phyloP scores from a whole-genome alignment of 257 asterid species.

The Cruciata laevipes region DNA sequence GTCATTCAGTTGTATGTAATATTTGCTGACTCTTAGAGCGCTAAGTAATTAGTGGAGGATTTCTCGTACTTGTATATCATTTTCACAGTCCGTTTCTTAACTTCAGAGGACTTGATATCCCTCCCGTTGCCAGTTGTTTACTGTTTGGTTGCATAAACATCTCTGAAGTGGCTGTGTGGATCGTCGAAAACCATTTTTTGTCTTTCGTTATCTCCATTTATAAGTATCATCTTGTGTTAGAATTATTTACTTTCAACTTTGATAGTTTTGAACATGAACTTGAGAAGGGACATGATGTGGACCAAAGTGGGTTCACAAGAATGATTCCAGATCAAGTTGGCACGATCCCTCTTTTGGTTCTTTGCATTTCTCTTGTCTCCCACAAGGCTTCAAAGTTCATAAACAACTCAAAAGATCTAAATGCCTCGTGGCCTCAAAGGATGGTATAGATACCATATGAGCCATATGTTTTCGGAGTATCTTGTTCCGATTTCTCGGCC shows the following conservation, averaged over 20 bases:
- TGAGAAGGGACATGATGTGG: slow-evolving; percentile 12
- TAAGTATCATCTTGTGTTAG: neutral
- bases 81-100: slow-evolving; percentile 16
- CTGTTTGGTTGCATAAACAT: neutral
- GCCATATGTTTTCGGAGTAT: neutral
- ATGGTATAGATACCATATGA: slow-evolving; percentile 13
- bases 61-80: slow-evolving; percentile 48
- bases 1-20: slow-evolving; percentile 39
- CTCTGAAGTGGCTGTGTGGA: slow-evolving; percentile 4
- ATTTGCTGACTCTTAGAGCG: slow-evolving; percentile 25
- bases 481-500: neutral
- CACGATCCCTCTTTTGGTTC: neutral
- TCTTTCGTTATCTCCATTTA: neutral
- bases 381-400: neutral
- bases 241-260: neutral
- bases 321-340: slow-evolving; percentile 13
- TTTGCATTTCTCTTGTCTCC: slow-evolving; percentile 8
- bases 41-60: slow-evolving; percentile 24
- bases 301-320: slow-evolving; percentile 8
- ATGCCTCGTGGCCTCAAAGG: slow-evolving; percentile 13
- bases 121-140: neutral
- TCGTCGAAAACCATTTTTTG: neutral
- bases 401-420: slow-evolving; percentile 2
- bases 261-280: neutral
- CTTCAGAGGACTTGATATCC: neutral